phyloP scores from a whole-genome alignment of 805 yeast species.

The Myxozyma neglecta region DNA sequence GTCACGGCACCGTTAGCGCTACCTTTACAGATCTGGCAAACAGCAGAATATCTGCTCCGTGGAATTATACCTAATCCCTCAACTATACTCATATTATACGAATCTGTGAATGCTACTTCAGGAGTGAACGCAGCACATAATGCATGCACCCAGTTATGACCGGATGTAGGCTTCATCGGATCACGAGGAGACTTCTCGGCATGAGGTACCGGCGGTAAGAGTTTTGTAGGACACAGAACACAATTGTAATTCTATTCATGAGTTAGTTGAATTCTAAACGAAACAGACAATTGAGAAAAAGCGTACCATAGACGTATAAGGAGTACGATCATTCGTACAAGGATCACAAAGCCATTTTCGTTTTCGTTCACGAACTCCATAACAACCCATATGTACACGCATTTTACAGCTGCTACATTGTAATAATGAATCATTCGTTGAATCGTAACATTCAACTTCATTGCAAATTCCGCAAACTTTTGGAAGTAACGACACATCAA shows the following conservation, averaged over 20 bases:
- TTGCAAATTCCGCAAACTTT: conserved; percentile 57
- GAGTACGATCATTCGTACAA: conserved; percentile 69
- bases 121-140: conserved; percentile 63
- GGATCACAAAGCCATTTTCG: conserved; percentile 75
- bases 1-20: conserved; percentile 53
- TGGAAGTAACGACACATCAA: not conserved
- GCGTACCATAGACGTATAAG: conserved; percentile 40
- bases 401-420: conserved; percentile 68
- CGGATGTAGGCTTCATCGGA: conserved; percentile 64
- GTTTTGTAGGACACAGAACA: conserved; percentile 56
- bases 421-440: conserved; percentile 47
- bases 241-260: conserved; percentile 54
- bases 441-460: conserved; percentile 44
- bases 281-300: not conserved
- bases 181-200: conserved; percentile 44
- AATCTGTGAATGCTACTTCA: conserved; percentile 47
- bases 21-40: conserved; percentile 45
- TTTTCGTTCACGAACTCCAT: conserved; percentile 48
- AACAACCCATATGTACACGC: conserved; percentile 68
- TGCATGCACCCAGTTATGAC: conserved; percentile 77
- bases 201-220: not conserved
- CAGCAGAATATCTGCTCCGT: conserved; percentile 39
- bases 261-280: not conserved
- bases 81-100: conserved; percentile 50
- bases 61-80: conserved; percentile 42